Percentiles rank a stretch among this genome's conserved stretches.
Evolutionary conservation across 179 eudicot genomes (phyloP).

Genomic region (Amaranthus tricolor): DNA sequence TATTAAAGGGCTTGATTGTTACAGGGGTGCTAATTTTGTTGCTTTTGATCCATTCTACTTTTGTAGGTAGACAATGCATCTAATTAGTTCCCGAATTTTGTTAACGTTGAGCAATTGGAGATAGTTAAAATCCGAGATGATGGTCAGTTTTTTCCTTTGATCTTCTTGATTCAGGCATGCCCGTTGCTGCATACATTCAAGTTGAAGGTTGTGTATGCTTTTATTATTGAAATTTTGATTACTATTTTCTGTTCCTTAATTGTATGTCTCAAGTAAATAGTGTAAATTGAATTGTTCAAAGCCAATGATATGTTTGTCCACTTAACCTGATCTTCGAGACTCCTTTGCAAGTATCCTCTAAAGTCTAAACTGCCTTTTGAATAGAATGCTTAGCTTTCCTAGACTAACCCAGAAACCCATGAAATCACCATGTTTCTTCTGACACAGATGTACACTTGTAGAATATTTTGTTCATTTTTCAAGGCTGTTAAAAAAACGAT

Average conservation of each 20-base stretch:
- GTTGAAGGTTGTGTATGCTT: background rate
- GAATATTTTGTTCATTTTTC: no score
- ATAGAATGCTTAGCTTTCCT: background rate
- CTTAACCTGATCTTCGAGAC: background rate
- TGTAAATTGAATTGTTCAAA: background rate
- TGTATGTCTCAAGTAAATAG: background rate
- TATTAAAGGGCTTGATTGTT: background rate
- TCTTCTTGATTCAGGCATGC: background rate
- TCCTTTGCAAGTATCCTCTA: background rate
- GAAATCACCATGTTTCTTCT: background rate
- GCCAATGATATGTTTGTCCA: background rate
- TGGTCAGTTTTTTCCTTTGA: background rate
- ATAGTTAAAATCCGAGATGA: background rate
- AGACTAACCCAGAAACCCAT: background rate
- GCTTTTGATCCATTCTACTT: background rate
- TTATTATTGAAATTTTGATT: background rate
- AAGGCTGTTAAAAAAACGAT: no score
- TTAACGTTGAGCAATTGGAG: background rate
- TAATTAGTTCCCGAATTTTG: background rate
- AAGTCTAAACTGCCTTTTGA: background rate
- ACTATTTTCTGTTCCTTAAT: background rate
- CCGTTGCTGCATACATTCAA: conserved; percentile 7
- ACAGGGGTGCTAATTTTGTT: background rate
- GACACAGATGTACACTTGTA: background rate
- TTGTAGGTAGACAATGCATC: background rate